phyloP scores from a whole-genome alignment of 371 early-diverging fungal genomes.

The Smittium culicis region DNA sequence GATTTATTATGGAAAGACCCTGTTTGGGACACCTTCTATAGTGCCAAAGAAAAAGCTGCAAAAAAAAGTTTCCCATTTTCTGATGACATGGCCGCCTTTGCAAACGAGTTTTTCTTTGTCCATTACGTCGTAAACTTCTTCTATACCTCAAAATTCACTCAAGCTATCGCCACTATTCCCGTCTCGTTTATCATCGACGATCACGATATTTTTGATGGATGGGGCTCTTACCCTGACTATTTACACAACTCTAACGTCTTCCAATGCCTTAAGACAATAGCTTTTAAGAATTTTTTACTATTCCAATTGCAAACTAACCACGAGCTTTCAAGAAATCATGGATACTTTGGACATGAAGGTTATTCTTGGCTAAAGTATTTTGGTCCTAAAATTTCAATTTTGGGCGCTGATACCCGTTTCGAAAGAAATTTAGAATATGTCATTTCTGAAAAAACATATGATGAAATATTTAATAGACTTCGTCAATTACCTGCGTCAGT shows the following conservation, averaged over 20 bases:
- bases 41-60: constrained; percentile 36
- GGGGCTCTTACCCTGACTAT: constrained; percentile 69
- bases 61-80: constrained; percentile 36
- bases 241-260: constrained; percentile 46
- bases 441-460: constrained; percentile 46
- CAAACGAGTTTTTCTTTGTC: constrained; percentile 57
- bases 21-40: constrained; percentile 45
- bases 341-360: constrained; percentile 42
- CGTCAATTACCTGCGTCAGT: constrained; percentile 38
- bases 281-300: constrained; percentile 62
- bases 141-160: constrained; percentile 38
- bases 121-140: constrained; percentile 56
- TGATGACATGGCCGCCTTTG: constrained; percentile 36
- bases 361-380: constrained; percentile 39
- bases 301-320: constrained; percentile 74
- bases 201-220: constrained; percentile 68
- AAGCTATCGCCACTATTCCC: constrained; percentile 55
- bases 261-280: constrained; percentile 45
- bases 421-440: constrained; percentile 53
- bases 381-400: constrained; percentile 49
- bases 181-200: constrained; percentile 65
- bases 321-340: constrained; percentile 40
- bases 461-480: constrained; percentile 41
- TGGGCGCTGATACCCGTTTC: constrained; percentile 63
- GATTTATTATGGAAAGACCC: constrained; percentile 42